phyloP scores from a whole-genome alignment of 176 grass and related monocot species.

The Leersia perrieri region DNA sequence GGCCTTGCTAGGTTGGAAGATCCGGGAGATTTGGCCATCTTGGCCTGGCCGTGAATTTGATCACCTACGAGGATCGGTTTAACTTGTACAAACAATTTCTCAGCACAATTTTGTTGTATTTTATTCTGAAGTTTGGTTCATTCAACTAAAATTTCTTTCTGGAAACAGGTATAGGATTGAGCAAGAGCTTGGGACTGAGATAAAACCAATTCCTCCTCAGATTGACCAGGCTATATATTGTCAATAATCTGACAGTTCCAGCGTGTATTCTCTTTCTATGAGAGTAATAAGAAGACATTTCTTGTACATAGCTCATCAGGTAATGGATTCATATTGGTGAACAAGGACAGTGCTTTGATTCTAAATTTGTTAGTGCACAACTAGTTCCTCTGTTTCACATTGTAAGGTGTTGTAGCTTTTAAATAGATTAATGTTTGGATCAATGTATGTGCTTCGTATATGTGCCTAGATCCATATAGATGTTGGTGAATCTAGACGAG shows the following conservation, averaged over 20 bases:
- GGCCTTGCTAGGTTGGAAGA: slow-evolving; percentile 71
- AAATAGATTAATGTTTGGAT: too few relatives aligned
- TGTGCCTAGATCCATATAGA: too few relatives aligned
- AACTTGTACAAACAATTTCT: slow-evolving; percentile 59
- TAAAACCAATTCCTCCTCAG: slow-evolving; percentile 89
- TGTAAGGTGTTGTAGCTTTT: too few relatives aligned
- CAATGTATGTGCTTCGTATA: too few relatives aligned
- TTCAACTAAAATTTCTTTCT: slow-evolving; percentile 18
- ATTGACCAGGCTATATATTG: slow-evolving; percentile 96
- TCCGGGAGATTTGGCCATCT: slow-evolving; percentile 95
- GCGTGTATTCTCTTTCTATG: slow-evolving; percentile 41
- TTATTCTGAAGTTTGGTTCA: slow-evolving; percentile 8
- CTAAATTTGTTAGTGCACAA: not conserved
- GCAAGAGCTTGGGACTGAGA: slow-evolving; percentile 96
- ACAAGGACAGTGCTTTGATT: not conserved
- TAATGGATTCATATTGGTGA: slow-evolving; percentile 30
- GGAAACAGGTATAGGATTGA: slow-evolving; percentile 84
- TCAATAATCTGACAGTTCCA: slow-evolving; percentile 49
- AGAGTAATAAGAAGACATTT: slow-evolving; percentile 46
- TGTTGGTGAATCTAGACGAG: too few relatives aligned
- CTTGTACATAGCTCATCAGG: slow-evolving; percentile 78
- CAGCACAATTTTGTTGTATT: slow-evolving; percentile 1
- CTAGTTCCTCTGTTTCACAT: too few relatives aligned
- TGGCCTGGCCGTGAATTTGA: slow-evolving; percentile 92
- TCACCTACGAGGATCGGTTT: slow-evolving; percentile 94